Base-by-base conservation (phyloP, 139 green algal species). In the Spirogloea muscicola region DNA sequence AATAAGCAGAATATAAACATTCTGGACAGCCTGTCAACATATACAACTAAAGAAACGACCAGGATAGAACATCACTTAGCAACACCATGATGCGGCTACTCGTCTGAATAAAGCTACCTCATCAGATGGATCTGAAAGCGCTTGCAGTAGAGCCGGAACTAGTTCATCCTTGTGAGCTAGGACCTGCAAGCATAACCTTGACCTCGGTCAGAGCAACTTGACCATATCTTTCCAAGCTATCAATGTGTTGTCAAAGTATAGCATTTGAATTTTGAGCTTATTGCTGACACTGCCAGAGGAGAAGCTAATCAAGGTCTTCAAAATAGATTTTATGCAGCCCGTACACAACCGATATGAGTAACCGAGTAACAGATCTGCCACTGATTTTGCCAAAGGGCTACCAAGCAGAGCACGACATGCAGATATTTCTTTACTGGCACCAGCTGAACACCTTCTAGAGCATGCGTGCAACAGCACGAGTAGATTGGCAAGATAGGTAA, bases 141-240 rank as follows among this genome's bases (percentile, higher is more conserved):
- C 80, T 41, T 88, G 85, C 36, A 90, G 83, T 43, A 95, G 84
- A 41, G 88, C 82, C 0, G 84, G 76, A 71, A 96, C 80, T 65
- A 96, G 80, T 51, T 76, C 68, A 21, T 76, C 68, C 68, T 69
- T n/a, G 27, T 52, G 44, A 18, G 25, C 6, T 0, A 76, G 68
- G 0, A 74, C 39, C 66, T 74, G 66, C 3, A 1, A 41, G 55
- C 27, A 71, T 18, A 4, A n/a, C n/a, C n/a, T n/a, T n/a, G 5
- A 16, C 7, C 1, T 25, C 25, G 37, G 6, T 1, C 2, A 2
- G 38, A n/a, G 46, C n/a, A n/a, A 21, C n/a, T 21, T 55, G 21
- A n/a, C n/a, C n/a, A n/a, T 21, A 55, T 31, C 21, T 55, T 55
- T 55, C n/a, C 21, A 21, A 55, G 46, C 21, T 55, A 55, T 55